Conservation (phyloP, 75 land plant genomes). For the Cryptomeria japonica region DNA sequence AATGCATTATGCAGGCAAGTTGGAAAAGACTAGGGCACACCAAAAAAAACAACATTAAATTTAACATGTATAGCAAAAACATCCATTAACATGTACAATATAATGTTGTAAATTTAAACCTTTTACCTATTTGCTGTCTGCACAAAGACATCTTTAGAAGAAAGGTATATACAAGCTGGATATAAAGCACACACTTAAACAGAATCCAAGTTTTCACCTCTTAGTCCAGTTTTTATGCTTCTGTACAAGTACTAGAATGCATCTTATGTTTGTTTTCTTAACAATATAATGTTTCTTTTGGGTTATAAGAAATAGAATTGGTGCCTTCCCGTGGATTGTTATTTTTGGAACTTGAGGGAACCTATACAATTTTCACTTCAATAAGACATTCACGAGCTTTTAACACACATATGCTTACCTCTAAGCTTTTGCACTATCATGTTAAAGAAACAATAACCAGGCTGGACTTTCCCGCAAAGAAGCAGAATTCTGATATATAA, state of each 20-base stretch:
- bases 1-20: too few relatives aligned
- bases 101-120: too few relatives aligned
- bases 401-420: slow-evolving; percentile 24
- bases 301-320: not conserved
- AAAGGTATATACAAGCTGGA: not conserved
- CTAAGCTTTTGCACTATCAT: not conserved
- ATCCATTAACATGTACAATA: too few relatives aligned
- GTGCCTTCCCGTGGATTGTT: not conserved
- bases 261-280: not conserved
- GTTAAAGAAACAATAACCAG: too few relatives aligned
- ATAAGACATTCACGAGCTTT: slow-evolving; percentile 19
- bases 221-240: too few relatives aligned
- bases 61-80: too few relatives aligned
- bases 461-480: too few relatives aligned
- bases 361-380: slow-evolving; percentile 16
- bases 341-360: not conserved
- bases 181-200: not conserved
- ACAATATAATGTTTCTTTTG: not conserved
- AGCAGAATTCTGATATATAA: too few relatives aligned
- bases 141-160: not conserved
- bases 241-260: too few relatives aligned
- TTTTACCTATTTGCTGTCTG: not conserved
- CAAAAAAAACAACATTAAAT: too few relatives aligned
- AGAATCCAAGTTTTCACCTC: too few relatives aligned
- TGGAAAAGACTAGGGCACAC: too few relatives aligned